Evolutionary conservation across 768 basidiomycete genomes (phyloP).

Genomic region (Serendipita sp.): DNA sequence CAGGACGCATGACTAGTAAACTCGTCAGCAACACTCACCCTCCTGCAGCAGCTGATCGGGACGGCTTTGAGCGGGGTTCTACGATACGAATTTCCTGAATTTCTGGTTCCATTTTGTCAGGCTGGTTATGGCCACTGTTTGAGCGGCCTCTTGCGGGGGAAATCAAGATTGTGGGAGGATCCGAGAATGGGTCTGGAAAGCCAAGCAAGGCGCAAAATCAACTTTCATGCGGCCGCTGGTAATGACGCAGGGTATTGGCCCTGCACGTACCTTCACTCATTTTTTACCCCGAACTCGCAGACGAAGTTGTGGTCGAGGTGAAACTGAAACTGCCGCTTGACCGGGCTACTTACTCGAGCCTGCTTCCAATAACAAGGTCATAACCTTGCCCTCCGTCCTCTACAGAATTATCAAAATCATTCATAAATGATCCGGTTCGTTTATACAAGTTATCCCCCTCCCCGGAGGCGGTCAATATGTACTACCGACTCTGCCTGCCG

Average conservation of each 20-base stretch:
- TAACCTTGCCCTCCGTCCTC: too few species aligned
- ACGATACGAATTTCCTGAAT: conserved; percentile 27
- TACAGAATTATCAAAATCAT: too few species aligned
- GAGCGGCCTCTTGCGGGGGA: conserved; percentile 19
- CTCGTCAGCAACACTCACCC: conserved; percentile 18
- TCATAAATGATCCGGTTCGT: too few species aligned
- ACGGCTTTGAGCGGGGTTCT: conserved; percentile 38
- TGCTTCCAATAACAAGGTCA: too few species aligned
- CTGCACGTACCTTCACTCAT: not conserved
- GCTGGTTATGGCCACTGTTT: conserved; percentile 46
- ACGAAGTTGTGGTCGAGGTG: too few species aligned
- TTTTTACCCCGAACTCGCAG: too few species aligned
- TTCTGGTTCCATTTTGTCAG: conserved; percentile 47
- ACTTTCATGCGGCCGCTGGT: not conserved
- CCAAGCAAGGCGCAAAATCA: not conserved
- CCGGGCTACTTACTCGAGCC: too few species aligned
- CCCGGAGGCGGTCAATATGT: too few species aligned
- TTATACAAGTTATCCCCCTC: too few species aligned
- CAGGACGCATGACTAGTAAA: conserved; percentile 10
- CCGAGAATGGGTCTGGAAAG: conserved; percentile 8
- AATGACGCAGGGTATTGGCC: not conserved
- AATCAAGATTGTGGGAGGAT: conserved; percentile 5
- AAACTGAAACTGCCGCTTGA: too few species aligned
- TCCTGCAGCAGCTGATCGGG: conserved; percentile 34
- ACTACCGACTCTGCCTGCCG: not conserved